Conservation (phyloP, 768 basidiomycete genomes). For the Mrakia frigida region DNA sequence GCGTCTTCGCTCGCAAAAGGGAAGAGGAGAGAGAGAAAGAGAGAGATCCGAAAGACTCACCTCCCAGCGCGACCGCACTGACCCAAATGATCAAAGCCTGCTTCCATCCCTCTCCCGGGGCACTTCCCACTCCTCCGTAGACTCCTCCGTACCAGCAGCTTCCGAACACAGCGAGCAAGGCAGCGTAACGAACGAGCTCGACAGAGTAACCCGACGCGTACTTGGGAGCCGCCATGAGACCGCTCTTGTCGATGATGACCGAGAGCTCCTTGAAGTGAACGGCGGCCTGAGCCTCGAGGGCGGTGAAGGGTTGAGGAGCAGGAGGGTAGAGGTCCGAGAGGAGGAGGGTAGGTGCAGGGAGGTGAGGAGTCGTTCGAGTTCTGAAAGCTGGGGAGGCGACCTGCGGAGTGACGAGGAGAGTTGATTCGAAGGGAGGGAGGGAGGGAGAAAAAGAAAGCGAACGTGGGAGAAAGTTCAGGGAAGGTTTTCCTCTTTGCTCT, state of each 20-base stretch:
- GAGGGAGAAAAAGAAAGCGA: background rate
- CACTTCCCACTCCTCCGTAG: background rate
- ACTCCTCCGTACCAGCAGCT: slow-evolving; percentile 12
- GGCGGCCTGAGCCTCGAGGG: slow-evolving; percentile 10
- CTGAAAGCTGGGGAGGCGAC: slow-evolving; percentile 2
- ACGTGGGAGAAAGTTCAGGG: background rate
- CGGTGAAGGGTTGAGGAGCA: slow-evolving; percentile 12
- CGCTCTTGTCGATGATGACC: slow-evolving; percentile 10
- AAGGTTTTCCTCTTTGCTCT: background rate
- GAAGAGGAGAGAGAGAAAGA: no score
- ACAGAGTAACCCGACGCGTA: slow-evolving; percentile 14
- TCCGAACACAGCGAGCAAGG: background rate
- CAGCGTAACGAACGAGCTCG: slow-evolving; percentile 15
- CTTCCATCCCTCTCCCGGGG: slow-evolving; percentile 7
- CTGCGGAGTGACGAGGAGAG: slow-evolving; percentile 1
- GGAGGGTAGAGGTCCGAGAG: slow-evolving; percentile 18
- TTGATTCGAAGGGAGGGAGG: background rate
- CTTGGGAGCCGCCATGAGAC: slow-evolving; percentile 12
- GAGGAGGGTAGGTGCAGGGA: slow-evolving; percentile 4
- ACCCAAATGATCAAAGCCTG: slow-evolving; percentile 14
- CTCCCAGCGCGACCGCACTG: slow-evolving; percentile 16
- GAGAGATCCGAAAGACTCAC: no score
- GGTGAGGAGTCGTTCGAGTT: slow-evolving; percentile 13
- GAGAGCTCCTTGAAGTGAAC: slow-evolving; percentile 13
- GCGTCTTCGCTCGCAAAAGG: no score